A percentile compares a stretch with the other conserved stretches of the same genome.
phyloP scores from a whole-genome alignment of 768 basidiomycete genomes.

The Podaxis pistillaris region DNA sequence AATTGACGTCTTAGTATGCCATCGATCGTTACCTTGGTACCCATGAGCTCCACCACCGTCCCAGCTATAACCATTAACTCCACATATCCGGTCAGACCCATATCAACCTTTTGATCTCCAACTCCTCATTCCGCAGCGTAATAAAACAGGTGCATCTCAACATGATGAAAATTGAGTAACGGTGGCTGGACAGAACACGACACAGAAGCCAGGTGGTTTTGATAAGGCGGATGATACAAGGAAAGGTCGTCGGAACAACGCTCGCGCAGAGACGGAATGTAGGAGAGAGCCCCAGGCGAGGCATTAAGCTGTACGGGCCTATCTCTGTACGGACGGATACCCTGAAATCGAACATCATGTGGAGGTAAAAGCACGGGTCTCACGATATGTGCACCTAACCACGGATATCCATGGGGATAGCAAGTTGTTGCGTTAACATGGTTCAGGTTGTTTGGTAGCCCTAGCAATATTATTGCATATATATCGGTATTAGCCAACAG shows the following conservation, averaged over 20 bases:
- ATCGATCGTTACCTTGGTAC: not conserved
- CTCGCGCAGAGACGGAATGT: not conserved
- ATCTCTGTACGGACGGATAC: too few relatives aligned
- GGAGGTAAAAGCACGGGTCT: too few relatives aligned
- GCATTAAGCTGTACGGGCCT: too few relatives aligned
- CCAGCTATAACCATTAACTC: not conserved
- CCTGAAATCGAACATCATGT: too few relatives aligned
- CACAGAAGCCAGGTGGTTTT: constrained; percentile 3
- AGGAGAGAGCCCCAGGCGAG: too few relatives aligned
- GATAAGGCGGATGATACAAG: not conserved
- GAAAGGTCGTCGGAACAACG: not conserved
- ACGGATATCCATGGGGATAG: too few relatives aligned
- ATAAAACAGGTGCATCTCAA: not conserved
- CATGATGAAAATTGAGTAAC: not conserved
- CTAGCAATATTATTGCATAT: too few relatives aligned
- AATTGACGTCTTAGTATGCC: not conserved
- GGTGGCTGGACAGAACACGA: not conserved
- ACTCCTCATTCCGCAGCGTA: not conserved
- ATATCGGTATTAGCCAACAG: too few relatives aligned
- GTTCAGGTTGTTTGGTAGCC: too few relatives aligned
- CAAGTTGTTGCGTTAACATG: too few relatives aligned
- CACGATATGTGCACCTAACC: too few relatives aligned
- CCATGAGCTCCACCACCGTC: not conserved
- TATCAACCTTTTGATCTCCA: not conserved
- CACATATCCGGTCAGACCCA: not conserved